Evolutionary conservation across 2,329 filamentous ascomycete species (phyloP), one percentile per base, ranked within the genome.

Genomic region (Drechmeria coniospora): DNA sequence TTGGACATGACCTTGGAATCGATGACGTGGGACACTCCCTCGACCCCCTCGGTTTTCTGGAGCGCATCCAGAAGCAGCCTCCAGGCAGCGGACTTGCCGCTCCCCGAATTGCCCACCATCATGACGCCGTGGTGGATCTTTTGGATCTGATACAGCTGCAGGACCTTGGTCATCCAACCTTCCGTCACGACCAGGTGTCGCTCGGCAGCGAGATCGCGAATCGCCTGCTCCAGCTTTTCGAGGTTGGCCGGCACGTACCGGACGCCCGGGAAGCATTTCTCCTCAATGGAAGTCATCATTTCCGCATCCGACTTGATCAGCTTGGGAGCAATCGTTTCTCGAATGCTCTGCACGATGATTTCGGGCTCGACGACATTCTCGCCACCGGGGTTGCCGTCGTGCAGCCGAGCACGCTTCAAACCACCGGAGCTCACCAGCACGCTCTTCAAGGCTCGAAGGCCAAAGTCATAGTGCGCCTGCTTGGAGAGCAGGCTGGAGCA

Each of bases 1-100:
- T 99, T 99, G 28, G 86, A 93, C 90, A 99, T 98, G 53, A 98
- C 92, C 59, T 99, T 99, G 22, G 87, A 92, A 53, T 99, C 90
- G 42, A 99, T 98, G 31, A 98, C 81, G 47, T 99, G 90, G 39
- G 75, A 93, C 25, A 98, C 82, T 18, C 92, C 90, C 53, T 99
- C 92, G 6, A 92, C 67, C 15, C 78, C 77, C 50, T 98, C 90
- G 10, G 92, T 81, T 43, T 79, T 74, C 44, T 95, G 87, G 32
- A 98, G 59, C 11, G 92, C 90, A 44, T 92, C 80, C 13, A 98
- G 68, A 28, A 99, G 65, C 23, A 92, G 74, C 45, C 81, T 84
- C 90, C 92, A 99, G 5, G 90, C 81, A 2, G 80, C 75, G 22
- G 90, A 94, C 58, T 99, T 99, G 48, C 92, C 92, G 25, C 87